Percentiles rank a stretch among this genome's conserved stretches.
These are phyloP conservation scores for Trichaptum fuscoviolaceum DNA, from an alignment of 768 basidiomycete species.

Conservation along the genomic window DNA sequence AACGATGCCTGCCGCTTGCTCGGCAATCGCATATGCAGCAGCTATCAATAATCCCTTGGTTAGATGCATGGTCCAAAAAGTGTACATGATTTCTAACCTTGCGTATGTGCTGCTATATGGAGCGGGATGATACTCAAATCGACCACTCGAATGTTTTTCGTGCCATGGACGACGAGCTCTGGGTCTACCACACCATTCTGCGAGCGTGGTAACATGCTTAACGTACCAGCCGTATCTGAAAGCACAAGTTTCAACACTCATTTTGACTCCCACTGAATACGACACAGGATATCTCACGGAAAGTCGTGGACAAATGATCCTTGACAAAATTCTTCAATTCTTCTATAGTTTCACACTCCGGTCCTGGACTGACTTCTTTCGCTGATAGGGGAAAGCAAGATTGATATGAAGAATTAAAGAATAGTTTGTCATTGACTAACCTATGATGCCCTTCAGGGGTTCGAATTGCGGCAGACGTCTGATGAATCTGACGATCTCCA, in stretches of 20 bases:
- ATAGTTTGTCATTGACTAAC: constrained; percentile 8
- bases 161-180: constrained; percentile 28
- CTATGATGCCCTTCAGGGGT: constrained; percentile 22
- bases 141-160: constrained; percentile 40
- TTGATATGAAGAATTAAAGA: too few species aligned
- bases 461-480: constrained; percentile 18
- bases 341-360: constrained; percentile 23
- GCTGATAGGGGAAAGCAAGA: constrained; percentile 8
- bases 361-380: constrained; percentile 27
- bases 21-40: constrained; percentile 23
- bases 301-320: constrained; percentile 16
- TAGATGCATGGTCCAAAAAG: neutral
- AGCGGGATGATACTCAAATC: constrained; percentile 40
- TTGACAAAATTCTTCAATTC: constrained; percentile 24
- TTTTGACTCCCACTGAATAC: too few species aligned
- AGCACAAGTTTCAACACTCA: neutral
- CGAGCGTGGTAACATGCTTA: constrained; percentile 13
- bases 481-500: constrained; percentile 26
- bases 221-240: constrained; percentile 8
- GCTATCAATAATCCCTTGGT: constrained; percentile 10
- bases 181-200: constrained; percentile 18
- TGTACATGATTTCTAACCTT: constrained; percentile 11
- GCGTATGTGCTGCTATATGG: constrained; percentile 32
- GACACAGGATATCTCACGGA: constrained; percentile 16
- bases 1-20: constrained; percentile 14